Conservation (phyloP, 148 eudicot genomes). For the Bassia scoparia region DNA sequence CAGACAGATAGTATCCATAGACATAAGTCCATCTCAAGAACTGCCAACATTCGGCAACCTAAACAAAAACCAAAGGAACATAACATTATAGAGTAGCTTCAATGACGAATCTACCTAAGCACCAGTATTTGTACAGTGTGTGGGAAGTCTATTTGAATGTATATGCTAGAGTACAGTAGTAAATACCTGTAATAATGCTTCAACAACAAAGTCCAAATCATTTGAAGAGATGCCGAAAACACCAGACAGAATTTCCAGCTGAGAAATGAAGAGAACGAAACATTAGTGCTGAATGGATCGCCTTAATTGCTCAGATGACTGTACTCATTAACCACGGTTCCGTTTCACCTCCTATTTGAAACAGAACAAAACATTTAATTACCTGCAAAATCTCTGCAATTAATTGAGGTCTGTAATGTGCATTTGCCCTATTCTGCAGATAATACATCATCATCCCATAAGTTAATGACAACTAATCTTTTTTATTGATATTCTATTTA, state of each 20-base stretch:
- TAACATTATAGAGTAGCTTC: neutral
- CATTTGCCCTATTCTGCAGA: conserved; percentile 23
- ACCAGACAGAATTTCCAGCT: neutral
- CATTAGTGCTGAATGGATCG: neutral
- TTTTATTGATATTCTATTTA: too few species aligned
- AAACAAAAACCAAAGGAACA: neutral
- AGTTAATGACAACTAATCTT: neutral
- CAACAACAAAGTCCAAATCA: conserved; percentile 20
- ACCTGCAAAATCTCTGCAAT: conserved; percentile 16
- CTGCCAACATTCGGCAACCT: conserved; percentile 52
- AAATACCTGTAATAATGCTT: conserved; percentile 25
- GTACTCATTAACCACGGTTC: too few species aligned
- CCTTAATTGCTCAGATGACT: neutral
- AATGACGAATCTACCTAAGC: neutral
- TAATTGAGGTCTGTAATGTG: conserved; percentile 13
- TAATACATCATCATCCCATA: too few species aligned
- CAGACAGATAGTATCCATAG: conserved; percentile 43
- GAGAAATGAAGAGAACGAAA: neutral
- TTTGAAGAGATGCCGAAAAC: neutral
- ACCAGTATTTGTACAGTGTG: neutral
- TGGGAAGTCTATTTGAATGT: neutral
- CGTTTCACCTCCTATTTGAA: neutral
- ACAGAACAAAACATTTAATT: neutral
- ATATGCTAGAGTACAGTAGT: too few species aligned
- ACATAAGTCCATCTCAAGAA: conserved; percentile 63